phyloP scores from a whole-genome alignment of 2,329 filamentous ascomycete species.

The Aspergillus hiratsukae region DNA sequence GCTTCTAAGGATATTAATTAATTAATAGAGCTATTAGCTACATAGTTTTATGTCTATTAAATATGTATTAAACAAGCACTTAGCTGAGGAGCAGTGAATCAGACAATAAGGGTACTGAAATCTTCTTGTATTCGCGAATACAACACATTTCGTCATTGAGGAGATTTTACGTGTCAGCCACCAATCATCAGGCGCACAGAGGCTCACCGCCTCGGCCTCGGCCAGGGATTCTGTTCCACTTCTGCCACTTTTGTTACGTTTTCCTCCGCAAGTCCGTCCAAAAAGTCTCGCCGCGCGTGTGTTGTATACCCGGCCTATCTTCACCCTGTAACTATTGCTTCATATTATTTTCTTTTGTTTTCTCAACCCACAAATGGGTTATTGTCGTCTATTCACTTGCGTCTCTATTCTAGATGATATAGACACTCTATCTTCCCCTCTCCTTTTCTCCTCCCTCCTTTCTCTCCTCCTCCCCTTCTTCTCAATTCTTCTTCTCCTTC shows the following conservation, averaged over 20 bases:
- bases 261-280: conserved; percentile 14
- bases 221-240: conserved; percentile 3
- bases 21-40: neutral
- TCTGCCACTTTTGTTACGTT: conserved; percentile 18
- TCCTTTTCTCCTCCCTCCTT: conserved; percentile 12
- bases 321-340: neutral
- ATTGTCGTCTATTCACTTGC: neutral
- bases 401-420: neutral
- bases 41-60: neutral
- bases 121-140: neutral
- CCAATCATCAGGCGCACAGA: neutral
- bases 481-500: conserved; percentile 6
- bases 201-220: conserved; percentile 7
- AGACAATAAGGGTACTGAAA: neutral
- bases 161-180: neutral
- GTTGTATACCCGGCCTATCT: neutral
- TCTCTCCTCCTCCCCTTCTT: conserved; percentile 8
- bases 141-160: conserved; percentile 8
- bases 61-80: neutral
- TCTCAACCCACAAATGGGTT: neutral
- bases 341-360: conserved; percentile 6
- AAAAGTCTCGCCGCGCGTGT: conserved; percentile 4
- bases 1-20: neutral
- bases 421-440: conserved; percentile 2
- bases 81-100: neutral